Base-by-base conservation (phyloP, 2,329 filamentous ascomycete genomes). In the Colletotrichum sp. region DNA sequence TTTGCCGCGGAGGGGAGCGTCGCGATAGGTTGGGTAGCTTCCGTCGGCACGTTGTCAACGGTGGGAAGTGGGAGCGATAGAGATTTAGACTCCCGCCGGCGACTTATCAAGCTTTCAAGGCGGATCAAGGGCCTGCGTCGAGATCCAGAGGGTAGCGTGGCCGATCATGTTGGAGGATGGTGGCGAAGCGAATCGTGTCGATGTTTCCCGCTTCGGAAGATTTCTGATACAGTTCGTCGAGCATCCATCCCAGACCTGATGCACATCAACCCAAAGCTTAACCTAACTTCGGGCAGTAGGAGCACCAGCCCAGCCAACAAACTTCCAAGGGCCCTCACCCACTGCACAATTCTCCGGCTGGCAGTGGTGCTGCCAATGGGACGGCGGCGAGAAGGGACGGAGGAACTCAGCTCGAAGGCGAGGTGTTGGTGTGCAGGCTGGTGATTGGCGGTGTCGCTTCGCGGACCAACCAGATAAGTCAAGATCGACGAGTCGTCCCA, bases 161-260 rank as follows among this genome's bases (percentile, higher is more conserved):
- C 34, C 74, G 74, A 76, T 76, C 34, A 28, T 18, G 24, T 63
- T 64, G 36, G 5, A 32, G 28, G 4, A 21, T 15, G 55, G 70
- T 24, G 21, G 24, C 3, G 60, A 76, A 73, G 70, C 59, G 64
- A 74, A 76, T 76, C 74, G 66, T 59, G 30, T 15, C 24, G n/a
- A 21, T 66, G 28, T 52, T 65, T 26, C 24, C 34, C 24, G 32
- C 8, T 59, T 49, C 13, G 21, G 67, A 55, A 32, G 49, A 36
- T 60, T 69, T 36, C 30, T 74, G 65, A 74, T 28, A 59, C 74
- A 36, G 5, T 3, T 16, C 9, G 18, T 32, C 34, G 10, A 52
- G 57, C 55, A 24, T 5, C 60, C 59, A 76, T 76, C 74, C 74
- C 30, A 3, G 74, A 65, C 18, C 49, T 74, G 59, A 74, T 34